These are phyloP conservation scores for Metschnikowia borealis DNA, from an alignment of 805 yeast genomes.

Conservation along the genomic window DNA sequence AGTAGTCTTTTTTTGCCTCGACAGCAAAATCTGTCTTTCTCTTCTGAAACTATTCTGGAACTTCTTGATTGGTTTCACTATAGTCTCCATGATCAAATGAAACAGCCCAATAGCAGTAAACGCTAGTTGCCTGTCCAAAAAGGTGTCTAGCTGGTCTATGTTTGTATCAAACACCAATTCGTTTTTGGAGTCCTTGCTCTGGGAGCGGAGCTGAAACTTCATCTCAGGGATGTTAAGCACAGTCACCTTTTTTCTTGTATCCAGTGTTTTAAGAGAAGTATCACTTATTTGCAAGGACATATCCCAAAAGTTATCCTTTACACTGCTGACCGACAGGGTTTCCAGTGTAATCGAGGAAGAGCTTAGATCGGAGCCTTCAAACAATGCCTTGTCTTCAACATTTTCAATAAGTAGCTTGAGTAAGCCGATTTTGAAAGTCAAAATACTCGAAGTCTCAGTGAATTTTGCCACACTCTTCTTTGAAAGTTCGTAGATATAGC, in stretches of 20 bases:
- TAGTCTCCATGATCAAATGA: conserved; percentile 27
- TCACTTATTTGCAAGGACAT: conserved; percentile 14
- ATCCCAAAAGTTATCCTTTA: conserved; percentile 22
- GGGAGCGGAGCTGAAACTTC: conserved; percentile 10
- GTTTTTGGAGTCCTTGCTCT: background rate
- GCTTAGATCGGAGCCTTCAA: background rate
- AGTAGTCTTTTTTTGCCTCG: background rate
- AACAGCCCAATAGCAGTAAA: conserved; percentile 32
- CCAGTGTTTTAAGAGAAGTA: conserved; percentile 15
- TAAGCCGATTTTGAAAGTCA: conserved; percentile 3
- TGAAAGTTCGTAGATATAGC: conserved; percentile 19
- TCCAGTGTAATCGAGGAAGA: conserved; percentile 26
- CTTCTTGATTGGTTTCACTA: conserved; percentile 27
- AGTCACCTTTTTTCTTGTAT: conserved; percentile 12
- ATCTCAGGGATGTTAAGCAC: conserved; percentile 23
- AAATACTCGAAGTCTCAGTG: conserved; percentile 16
- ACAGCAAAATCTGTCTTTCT: conserved; percentile 16
- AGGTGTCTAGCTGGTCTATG: conserved; percentile 17
- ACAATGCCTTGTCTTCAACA: background rate
- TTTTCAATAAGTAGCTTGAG: background rate
- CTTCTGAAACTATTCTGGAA: conserved; percentile 22
- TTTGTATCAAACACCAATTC: conserved; percentile 2
- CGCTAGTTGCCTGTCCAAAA: conserved; percentile 28
- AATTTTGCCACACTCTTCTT: conserved; percentile 14
- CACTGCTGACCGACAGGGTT: conserved; percentile 20